A percentile compares a stretch with the other conserved stretches of the same genome.
These are phyloP conservation scores for Xylariaceae sp. DNA, from an alignment of 2,329 filamentous ascomycete species.

Conservation along the genomic window DNA sequence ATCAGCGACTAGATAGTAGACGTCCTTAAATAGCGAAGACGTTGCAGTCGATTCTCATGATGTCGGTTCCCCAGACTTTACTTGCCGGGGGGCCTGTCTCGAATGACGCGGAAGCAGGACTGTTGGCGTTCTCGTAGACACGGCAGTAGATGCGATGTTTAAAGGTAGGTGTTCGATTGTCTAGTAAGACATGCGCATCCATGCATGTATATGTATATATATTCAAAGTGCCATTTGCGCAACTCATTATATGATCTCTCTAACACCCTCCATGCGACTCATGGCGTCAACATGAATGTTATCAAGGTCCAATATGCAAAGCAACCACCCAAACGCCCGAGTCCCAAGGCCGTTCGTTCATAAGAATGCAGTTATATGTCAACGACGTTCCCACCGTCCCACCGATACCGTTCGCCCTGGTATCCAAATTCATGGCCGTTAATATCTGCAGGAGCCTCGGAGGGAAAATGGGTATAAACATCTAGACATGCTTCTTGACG, in stretches of 20 bases:
- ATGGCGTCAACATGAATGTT: background rate
- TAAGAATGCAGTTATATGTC: conserved; percentile 10
- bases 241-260: conserved; percentile 6
- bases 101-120: no score
- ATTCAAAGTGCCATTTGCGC: conserved; percentile 8
- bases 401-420: conserved; percentile 9
- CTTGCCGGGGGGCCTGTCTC: no score
- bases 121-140: no score
- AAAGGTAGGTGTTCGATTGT: conserved; percentile 14
- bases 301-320: conserved; percentile 15
- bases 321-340: conserved; percentile 17
- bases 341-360: background rate
- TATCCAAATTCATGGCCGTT: conserved; percentile 16
- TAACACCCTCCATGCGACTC: background rate
- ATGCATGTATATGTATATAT: conserved; percentile 19
- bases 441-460: conserved; percentile 1
- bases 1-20: no score
- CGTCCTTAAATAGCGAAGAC: no score
- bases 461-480: conserved; percentile 14
- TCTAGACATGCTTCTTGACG: conserved; percentile 19
- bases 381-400: conserved; percentile 4
- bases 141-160: no score
- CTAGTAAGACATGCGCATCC: conserved; percentile 21
- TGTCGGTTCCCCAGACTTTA: no score
- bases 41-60: no score